These are phyloP conservation scores for Trichoderma hamatum DNA, from an alignment of 2,329 filamentous ascomycete species.

Conservation along the genomic window DNA sequence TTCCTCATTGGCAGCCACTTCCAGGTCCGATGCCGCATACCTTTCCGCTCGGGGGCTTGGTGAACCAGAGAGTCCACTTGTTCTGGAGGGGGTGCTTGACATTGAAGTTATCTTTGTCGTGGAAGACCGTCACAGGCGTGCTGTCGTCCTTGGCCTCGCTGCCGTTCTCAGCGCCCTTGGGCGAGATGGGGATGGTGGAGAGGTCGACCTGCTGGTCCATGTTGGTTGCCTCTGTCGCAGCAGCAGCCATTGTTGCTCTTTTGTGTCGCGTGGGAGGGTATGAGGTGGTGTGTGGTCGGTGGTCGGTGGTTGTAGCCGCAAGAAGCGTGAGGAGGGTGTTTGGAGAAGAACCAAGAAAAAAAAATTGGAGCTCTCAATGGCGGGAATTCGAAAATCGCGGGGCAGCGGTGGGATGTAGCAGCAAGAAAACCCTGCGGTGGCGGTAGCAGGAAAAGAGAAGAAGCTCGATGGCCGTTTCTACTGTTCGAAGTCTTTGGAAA, in stretches of 20 bases:
- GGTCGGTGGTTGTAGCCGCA: not conserved
- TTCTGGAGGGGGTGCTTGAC: constrained; percentile 98
- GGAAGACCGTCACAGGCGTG: constrained; percentile 89
- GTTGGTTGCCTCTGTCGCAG: constrained; percentile 40
- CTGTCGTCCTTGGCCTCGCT: constrained; percentile 53
- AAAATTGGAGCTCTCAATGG: constrained; percentile 10
- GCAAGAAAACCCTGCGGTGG: constrained; percentile 31
- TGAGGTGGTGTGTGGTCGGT: not conserved
- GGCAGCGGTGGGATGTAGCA: constrained; percentile 33
- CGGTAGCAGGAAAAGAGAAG: constrained; percentile 31
- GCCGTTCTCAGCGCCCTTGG: constrained; percentile 54
- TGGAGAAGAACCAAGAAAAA: not conserved
- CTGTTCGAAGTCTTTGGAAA: constrained; percentile 23
- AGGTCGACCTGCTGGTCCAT: constrained; percentile 64
- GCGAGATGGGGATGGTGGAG: constrained; percentile 69
- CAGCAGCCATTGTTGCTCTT: constrained; percentile 41
- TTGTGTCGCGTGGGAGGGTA: not conserved
- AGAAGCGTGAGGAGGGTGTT: not conserved
- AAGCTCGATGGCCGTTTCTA: constrained; percentile 37
- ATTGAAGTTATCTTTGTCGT: constrained; percentile 98
- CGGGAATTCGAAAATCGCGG: constrained; percentile 34
- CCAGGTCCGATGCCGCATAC: constrained; percentile 48
- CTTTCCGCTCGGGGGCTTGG: constrained; percentile 95
- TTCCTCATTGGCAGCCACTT: not conserved
- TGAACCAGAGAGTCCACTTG: constrained; percentile 99